phyloP scores from a whole-genome alignment of 1,139 yeast species.

The Diutina neorugosa region DNA sequence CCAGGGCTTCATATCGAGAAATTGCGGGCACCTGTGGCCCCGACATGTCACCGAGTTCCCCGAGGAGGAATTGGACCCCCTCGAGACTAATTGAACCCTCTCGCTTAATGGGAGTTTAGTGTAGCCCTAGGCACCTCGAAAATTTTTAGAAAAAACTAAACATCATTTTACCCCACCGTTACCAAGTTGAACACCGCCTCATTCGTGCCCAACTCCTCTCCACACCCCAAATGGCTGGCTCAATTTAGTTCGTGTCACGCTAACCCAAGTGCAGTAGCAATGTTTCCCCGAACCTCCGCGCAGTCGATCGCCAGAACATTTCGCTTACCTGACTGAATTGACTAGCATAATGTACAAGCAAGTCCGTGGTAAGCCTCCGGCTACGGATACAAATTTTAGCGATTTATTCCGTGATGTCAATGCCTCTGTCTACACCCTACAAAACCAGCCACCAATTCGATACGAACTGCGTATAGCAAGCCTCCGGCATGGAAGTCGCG shows the following conservation, averaged over 20 bases:
- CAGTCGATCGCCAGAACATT: neutral
- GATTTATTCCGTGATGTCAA: neutral
- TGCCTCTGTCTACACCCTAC: neutral
- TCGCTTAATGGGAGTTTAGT: too few relatives aligned
- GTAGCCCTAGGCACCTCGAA: neutral
- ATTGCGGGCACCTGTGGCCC: neutral
- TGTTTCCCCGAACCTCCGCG: neutral
- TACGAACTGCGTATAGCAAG: neutral
- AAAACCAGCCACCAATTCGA: neutral
- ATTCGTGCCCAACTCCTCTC: neutral
- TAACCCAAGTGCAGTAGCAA: neutral
- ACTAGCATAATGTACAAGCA: neutral
- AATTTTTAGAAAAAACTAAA: too few relatives aligned
- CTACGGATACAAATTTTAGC: neutral
- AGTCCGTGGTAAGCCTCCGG: neutral
- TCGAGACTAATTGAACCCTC: too few relatives aligned
- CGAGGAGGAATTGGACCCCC: neutral
- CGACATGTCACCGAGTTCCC: neutral
- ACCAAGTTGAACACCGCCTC: neutral
- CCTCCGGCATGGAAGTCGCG: slow-evolving; percentile 2
- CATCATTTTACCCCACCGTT: neutral
- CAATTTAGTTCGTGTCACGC: neutral
- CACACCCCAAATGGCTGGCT: neutral
- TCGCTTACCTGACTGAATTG: neutral
- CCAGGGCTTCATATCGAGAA: neutral